These are phyloP conservation scores for Dicorynia guianensis DNA, from an alignment of 306 rosid genomes.

Conservation along the genomic window DNA sequence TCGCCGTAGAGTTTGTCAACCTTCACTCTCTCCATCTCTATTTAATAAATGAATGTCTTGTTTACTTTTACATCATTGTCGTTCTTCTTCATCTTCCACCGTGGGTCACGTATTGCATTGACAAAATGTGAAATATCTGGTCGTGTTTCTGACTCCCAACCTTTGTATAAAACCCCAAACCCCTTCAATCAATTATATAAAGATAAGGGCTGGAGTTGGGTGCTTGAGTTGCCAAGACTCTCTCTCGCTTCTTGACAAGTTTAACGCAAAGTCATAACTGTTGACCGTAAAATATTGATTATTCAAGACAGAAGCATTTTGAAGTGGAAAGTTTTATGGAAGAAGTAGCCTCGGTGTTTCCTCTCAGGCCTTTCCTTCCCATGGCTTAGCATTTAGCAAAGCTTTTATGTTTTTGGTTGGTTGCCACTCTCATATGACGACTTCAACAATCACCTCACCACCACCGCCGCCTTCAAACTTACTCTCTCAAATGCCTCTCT, in stretches of 20 bases:
- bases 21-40: background rate
- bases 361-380: background rate
- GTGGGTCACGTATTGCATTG: slow-evolving; percentile 33
- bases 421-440: slow-evolving; percentile 4
- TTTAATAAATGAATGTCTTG: background rate
- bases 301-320: slow-evolving; percentile 22
- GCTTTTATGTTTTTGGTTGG: too few relatives aligned
- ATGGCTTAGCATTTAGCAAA: background rate
- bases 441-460: background rate
- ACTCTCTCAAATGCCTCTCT: slow-evolving; percentile 39
- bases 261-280: slow-evolving; percentile 36
- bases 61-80: background rate
- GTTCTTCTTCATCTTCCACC: slow-evolving; percentile 1
- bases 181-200: background rate
- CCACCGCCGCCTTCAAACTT: background rate
- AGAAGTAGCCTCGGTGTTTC: slow-evolving; percentile 47
- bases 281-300: slow-evolving; percentile 33
- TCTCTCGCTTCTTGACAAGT: background rate
- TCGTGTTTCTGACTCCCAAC: slow-evolving; percentile 25
- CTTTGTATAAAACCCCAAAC: too few relatives aligned
- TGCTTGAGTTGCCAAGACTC: slow-evolving; percentile 1
- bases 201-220: slow-evolving; percentile 16
- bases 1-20: background rate
- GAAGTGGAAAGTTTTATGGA: slow-evolving; percentile 19
- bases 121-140: slow-evolving; percentile 11